Evolutionary conservation across 2,329 filamentous ascomycete genomes (phyloP).

Genomic region (Tolypocladium guangdongense): DNA sequence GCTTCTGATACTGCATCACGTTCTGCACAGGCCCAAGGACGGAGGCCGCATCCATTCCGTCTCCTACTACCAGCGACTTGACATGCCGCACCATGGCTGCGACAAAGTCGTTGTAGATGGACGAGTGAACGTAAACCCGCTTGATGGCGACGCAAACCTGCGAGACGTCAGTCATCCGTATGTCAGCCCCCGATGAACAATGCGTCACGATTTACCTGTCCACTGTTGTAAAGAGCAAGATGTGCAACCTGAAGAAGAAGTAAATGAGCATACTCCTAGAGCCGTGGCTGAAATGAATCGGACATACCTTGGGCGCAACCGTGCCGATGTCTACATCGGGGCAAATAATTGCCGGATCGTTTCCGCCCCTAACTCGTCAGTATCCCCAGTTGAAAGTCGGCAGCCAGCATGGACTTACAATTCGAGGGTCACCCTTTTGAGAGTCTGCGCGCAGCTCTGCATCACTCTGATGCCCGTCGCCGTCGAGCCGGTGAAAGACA

Average conservation of each 20-base stretch:
- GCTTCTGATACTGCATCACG: neutral
- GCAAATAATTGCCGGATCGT: neutral
- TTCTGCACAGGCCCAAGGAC: neutral
- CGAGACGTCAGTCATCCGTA: too few species aligned
- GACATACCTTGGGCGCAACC: neutral
- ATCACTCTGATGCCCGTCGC: neutral
- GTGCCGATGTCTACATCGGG: neutral
- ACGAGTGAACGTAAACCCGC: neutral
- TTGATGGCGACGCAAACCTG: neutral
- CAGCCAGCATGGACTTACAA: neutral
- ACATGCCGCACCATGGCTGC: neutral
- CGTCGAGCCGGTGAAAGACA: neutral
- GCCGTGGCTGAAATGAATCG: too few species aligned
- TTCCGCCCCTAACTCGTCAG: neutral
- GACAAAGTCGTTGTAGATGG: neutral
- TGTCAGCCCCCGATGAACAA: neutral
- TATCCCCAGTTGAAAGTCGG: too few species aligned
- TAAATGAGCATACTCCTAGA: neutral
- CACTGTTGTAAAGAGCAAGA: neutral
- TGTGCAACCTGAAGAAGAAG: neutral
- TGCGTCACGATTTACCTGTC: neutral
- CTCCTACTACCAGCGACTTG: neutral
- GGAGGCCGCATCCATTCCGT: neutral
- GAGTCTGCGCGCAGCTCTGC: neutral
- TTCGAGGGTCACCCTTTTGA: neutral